Evolutionary conservation across 768 basidiomycete genomes (phyloP), one percentile per base, ranked within the genome.

Genomic region (Pisolithus microcarpus): DNA sequence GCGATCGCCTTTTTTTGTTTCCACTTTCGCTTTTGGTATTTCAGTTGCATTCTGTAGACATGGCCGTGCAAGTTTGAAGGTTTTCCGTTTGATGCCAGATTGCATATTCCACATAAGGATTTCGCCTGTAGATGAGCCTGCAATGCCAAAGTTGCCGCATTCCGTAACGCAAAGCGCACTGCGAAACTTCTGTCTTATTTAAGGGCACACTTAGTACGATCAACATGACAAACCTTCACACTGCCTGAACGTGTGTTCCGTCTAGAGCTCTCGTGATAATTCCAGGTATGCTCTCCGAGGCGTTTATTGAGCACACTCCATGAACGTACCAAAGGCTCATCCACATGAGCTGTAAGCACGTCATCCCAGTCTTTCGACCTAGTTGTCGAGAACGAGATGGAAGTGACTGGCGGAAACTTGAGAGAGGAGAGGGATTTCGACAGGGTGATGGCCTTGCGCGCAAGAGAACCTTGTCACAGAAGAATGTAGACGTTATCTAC

Each of bases 281-380:
- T 79, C 52, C 94, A 78, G 13, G 73, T 79, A 61, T 86, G 76
- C 60, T 87, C 85, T 6, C 95, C 95, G 7, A 90, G 60, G 47
- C 80, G 77, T 70, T 95, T 95, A 56, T 84, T 81, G 52, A 80
- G 73, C 65, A 91, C 87, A 4, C 82, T 83, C 95, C 95, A 99
- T 19, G 91, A 86, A 34, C 95, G 77, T 2, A 87, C 87, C 50
- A 84, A 77, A 4, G 80, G 75, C 58, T 95, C 93, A 43, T 91
- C 90, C 1, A 79, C 72, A 64, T 97, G 94, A 0, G 82, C 81
- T n/a, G 94, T 93, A 5, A 99, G 65, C 40, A 98, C 85, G 61
- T 98, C 93, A 61, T 98, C 95, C 96, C 96, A 99, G 56, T 99
- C 94, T 65, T 92, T 95, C 8, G 88, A 77, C 24, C 93, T 79